Percentiles rank a stretch among this genome's conserved stretches.
Conservation (phyloP, 1,139 yeast genomes). For the Lodderomyces oxycetoniae region DNA sequence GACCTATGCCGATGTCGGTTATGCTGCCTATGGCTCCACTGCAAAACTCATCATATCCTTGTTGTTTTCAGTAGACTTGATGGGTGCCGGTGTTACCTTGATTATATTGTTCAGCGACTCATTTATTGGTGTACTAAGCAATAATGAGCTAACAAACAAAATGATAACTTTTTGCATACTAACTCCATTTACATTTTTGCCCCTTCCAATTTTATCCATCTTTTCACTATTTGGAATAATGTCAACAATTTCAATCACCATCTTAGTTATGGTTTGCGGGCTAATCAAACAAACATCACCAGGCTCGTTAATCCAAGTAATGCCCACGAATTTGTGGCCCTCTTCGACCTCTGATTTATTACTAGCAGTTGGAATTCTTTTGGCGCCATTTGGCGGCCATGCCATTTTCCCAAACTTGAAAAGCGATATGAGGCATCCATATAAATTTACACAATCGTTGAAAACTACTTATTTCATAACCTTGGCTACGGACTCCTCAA, state of each 20-base stretch:
- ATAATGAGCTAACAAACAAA: conserved; percentile 37
- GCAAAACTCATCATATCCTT: conserved; percentile 41
- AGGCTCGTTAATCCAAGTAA: conserved; percentile 36
- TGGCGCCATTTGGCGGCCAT: conserved; percentile 65
- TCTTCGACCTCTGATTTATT: conserved; percentile 35
- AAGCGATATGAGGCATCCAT: conserved; percentile 54
- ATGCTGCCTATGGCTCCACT: conserved; percentile 57
- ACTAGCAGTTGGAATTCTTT: conserved; percentile 50
- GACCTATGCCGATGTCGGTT: conserved; percentile 86
- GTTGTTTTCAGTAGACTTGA: conserved; percentile 42
- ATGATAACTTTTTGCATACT: conserved; percentile 36
- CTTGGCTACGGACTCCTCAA: conserved; percentile 62
- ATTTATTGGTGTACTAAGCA: conserved; percentile 39
- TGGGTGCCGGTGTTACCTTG: conserved; percentile 55
- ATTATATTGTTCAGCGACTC: conserved; percentile 55
- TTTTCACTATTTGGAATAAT: conserved; percentile 44
- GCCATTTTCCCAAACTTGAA: conserved; percentile 57
- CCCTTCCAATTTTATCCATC: conserved; percentile 40
- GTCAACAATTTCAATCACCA: conserved; percentile 41
- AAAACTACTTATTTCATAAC: conserved; percentile 56
- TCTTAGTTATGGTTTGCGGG: conserved; percentile 39
- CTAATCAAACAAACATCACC: conserved; percentile 35
- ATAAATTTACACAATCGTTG: conserved; percentile 38
- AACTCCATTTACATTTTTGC: conserved; percentile 46
- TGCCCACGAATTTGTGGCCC: conserved; percentile 50